Conservation (phyloP, 176 grass and related monocot genomes). For the Canna indica region DNA sequence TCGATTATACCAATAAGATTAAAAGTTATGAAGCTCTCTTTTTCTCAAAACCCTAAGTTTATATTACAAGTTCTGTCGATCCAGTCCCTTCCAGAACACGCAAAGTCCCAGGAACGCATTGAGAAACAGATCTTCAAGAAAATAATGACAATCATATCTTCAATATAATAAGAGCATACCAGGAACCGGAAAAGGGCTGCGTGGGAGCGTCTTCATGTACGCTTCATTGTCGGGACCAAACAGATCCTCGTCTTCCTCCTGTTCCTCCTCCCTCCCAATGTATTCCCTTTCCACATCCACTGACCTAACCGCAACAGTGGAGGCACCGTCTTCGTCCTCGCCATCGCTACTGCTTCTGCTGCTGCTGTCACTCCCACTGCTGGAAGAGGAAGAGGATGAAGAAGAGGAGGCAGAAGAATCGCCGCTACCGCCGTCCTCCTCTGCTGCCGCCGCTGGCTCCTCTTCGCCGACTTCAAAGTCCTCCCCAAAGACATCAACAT, state of each 20-base stretch:
- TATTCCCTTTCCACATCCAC: conserved; percentile 34
- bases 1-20: neutral
- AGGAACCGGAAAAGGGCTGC: conserved; percentile 61
- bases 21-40: neutral
- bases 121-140: neutral
- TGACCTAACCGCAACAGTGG: neutral
- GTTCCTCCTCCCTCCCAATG: conserved; percentile 7
- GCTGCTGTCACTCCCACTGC: conserved; percentile 44
- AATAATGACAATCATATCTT: neutral
- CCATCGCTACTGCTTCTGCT: conserved; percentile 32
- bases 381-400: conserved; percentile 65
- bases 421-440: conserved; percentile 37
- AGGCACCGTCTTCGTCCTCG: conserved; percentile 33
- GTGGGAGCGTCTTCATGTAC: conserved; percentile 59
- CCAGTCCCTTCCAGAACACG: neutral
- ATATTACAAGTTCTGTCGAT: neutral
- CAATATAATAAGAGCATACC: conserved; percentile 28
- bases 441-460: conserved; percentile 19
- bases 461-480: conserved; percentile 35
- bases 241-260: conserved; percentile 40
- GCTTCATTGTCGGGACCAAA: conserved; percentile 92
- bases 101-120: neutral
- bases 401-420: conserved; percentile 73
- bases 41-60: neutral
- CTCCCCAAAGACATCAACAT: conserved; percentile 61